These are phyloP conservation scores for Mortierella sp. DNA, from an alignment of 371 early-diverging fungal genomes.

Conservation along the genomic window DNA sequence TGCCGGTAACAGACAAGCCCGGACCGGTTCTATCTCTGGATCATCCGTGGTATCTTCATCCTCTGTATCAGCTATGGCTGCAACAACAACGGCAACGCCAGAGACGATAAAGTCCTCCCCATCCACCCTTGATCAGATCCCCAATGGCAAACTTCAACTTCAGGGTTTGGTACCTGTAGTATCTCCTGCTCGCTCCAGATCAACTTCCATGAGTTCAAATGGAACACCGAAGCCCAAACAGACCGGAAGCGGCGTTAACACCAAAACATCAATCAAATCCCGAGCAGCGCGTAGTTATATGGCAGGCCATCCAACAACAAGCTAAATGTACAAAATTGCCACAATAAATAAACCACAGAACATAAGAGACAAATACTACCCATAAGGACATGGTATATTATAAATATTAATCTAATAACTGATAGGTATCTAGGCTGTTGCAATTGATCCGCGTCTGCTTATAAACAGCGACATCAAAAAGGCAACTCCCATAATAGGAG, in stretches of 20 bases:
- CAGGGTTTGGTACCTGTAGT: conserved; percentile 4
- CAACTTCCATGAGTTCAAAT: conserved; percentile 16
- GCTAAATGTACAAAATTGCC: conserved; percentile 4
- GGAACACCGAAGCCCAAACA: background rate
- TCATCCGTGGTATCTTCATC: conserved; percentile 28
- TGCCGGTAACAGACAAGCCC: background rate
- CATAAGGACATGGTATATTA: too few relatives aligned
- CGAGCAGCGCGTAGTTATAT: conserved; percentile 40
- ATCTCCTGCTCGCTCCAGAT: conserved; percentile 9
- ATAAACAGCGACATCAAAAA: conserved; percentile 52
- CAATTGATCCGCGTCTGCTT: background rate
- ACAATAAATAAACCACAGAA: background rate
- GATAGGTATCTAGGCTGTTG: background rate
- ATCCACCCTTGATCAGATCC: conserved; percentile 1
- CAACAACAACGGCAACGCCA: background rate
- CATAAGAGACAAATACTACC: background rate
- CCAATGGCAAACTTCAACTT: conserved; percentile 20
- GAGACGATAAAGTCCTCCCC: background rate
- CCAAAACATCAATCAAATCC: conserved; percentile 19
- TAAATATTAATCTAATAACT: too few relatives aligned
- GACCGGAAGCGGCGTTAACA: background rate
- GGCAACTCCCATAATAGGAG: conserved; percentile 49
- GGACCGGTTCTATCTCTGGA: conserved; percentile 13
- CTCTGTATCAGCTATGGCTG: background rate
- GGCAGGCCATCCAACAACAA: conserved; percentile 30